Evolutionary conservation across 768 basidiomycete genomes (phyloP).

Genomic region (Xerocomellus intermedius): DNA sequence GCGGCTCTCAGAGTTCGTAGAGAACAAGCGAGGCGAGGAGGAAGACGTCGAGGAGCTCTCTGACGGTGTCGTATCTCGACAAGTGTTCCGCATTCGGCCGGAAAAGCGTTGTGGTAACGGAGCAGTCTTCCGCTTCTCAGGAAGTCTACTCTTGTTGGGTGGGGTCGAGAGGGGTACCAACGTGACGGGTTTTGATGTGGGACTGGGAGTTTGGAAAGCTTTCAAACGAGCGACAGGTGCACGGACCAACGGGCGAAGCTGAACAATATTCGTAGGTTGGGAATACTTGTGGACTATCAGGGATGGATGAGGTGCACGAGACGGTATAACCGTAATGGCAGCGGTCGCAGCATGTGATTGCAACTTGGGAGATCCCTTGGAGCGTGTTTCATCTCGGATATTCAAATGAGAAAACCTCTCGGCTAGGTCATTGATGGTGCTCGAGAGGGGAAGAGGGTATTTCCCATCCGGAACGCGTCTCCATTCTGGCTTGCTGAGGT

Average conservation of each 20-base stretch:
- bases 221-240: background rate
- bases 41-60: slow-evolving; percentile 8
- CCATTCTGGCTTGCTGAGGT: slow-evolving; percentile 6
- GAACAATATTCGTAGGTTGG: background rate
- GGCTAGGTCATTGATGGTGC: background rate
- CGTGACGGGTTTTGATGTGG: slow-evolving; percentile 1
- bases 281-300: background rate
- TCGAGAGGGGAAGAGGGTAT: background rate
- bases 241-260: background rate
- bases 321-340: slow-evolving; percentile 17
- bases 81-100: background rate
- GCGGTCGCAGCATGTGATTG: slow-evolving; percentile 12
- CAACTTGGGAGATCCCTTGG: background rate
- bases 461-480: background rate
- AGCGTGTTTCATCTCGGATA: slow-evolving; percentile 9
- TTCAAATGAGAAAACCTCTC: slow-evolving; percentile 18
- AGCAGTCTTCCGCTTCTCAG: background rate
- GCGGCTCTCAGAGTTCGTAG: background rate
- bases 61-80: slow-evolving; percentile 3
- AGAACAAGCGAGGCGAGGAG: slow-evolving; percentile 1
- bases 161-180: slow-evolving; percentile 1
- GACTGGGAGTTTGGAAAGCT: slow-evolving; percentile 1
- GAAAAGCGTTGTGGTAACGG: slow-evolving; percentile 11
- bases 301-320: slow-evolving; percentile 19
- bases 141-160: background rate